Base-by-base conservation (phyloP, 2,329 filamentous ascomycete genomes). In the Alternaria brassicae region DNA sequence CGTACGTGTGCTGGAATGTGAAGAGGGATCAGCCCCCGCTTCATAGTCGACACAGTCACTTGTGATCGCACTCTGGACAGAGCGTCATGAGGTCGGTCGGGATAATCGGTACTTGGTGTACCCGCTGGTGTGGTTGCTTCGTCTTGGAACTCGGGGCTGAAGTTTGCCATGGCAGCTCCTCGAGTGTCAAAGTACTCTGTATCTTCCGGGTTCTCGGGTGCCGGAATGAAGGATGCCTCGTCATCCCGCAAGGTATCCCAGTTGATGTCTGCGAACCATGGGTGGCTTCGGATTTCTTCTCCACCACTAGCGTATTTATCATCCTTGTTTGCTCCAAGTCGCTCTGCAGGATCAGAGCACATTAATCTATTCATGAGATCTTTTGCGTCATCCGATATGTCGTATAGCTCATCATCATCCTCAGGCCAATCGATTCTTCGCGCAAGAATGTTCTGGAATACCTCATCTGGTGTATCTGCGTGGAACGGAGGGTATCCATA, bases 1-100 rank as follows among this genome's bases (percentile, higher is more conserved):
- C 95, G 90, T 28, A 99, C 94, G 74, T 99, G 95, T 6, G 94
- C 93, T 32, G 95, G 95, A 44, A 99, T 99, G 69, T 97, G 94
- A 4, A 99, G 81, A 5, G 95, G 95, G 89, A 99, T 97, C 63
- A 98, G 81, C 19, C 92, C 92, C 36, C 95, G 90, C 78, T 97
- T 98, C 69, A 93, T 88, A 2, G 91, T 89, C 69, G 90, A 93
- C 53, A 77, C 77, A 73, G 90, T 94, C 62, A 94, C 90, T 77
- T 97, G 93, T 4, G 90, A 91, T 55, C 93, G 88, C 27, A 96
- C 93, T 37, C 93, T 88, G 55, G 93, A 97, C 12, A 99, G 81
- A 0, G 96, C 95, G 80, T 99, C 95, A 72, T 99, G 94, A 2
- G 95, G 96, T 52, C 96, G 86, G 64, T 98, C 94, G 9, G 89